These are phyloP conservation scores for Ogataea pini DNA, from an alignment of 805 yeast species.

Conservation along the genomic window DNA sequence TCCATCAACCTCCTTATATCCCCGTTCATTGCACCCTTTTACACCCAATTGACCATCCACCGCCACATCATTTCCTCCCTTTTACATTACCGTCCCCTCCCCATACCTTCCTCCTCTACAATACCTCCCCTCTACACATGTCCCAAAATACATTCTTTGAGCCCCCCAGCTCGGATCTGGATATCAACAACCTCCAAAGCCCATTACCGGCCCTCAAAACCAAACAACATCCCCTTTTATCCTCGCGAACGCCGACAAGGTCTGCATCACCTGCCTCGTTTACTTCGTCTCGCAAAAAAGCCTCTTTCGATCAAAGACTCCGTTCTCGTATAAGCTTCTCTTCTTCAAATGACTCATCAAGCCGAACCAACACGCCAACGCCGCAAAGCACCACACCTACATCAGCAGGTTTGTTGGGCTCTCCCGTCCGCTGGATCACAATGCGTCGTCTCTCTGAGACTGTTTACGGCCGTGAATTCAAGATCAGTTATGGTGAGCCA, in stretches of 20 bases:
- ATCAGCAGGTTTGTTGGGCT: too few relatives aligned
- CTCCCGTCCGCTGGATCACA: constrained; percentile 26
- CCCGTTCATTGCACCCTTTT: too few relatives aligned
- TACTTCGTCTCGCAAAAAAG: background rate
- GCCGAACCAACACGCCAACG: background rate
- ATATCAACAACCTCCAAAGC: background rate
- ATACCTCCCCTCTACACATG: background rate
- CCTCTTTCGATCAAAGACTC: constrained; percentile 25
- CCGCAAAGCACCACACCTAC: too few relatives aligned
- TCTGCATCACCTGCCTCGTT: background rate
- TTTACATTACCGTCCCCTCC: too few relatives aligned
- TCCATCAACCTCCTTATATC: too few relatives aligned
- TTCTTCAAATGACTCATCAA: constrained; percentile 3
- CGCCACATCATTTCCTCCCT: too few relatives aligned
- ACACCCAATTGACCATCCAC: too few relatives aligned
- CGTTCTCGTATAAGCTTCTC: constrained; percentile 21
- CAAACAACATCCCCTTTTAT: background rate
- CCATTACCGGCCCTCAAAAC: background rate
- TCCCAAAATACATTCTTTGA: background rate
- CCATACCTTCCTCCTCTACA: background rate
- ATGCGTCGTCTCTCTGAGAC: constrained; percentile 27
- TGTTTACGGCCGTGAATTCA: constrained; percentile 22
- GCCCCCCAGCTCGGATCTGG: background rate
- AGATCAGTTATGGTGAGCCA: constrained; percentile 50
- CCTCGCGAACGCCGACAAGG: background rate